A percentile compares a stretch with the other conserved stretches of the same genome.
phyloP scores from a whole-genome alignment of 1,139 yeast species.

The Geotrichum bryndzae region DNA sequence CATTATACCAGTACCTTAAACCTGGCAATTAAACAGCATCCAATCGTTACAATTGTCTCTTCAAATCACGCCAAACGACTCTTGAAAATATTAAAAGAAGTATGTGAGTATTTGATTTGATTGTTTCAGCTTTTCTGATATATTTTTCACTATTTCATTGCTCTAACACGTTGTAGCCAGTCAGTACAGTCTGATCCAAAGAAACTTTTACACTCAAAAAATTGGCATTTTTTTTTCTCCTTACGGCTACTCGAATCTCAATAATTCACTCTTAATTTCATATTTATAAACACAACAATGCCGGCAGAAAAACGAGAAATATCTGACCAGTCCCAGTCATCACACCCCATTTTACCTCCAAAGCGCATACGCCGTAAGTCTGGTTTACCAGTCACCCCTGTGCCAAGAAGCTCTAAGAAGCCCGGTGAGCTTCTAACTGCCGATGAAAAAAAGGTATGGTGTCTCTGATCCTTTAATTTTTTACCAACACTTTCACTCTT shows the following conservation, averaged over 20 bases:
- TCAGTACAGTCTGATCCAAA: no score
- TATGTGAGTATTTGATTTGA: no score
- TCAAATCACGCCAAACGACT: no score
- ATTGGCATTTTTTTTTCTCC: no score
- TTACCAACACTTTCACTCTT: neutral
- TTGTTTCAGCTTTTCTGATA: no score
- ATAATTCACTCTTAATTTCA: neutral
- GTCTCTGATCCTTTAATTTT: neutral
- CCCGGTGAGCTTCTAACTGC: conserved; percentile 29
- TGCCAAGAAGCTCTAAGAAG: conserved; percentile 22
- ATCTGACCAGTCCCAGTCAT: neutral
- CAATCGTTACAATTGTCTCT: no score
- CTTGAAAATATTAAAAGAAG: no score
- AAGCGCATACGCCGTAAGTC: conserved; percentile 20
- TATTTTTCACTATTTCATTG: no score
- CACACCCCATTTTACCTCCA: conserved; percentile 18
- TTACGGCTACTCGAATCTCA: neutral
- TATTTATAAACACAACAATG: neutral
- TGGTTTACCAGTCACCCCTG: conserved; percentile 20
- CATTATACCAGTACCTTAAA: no score
- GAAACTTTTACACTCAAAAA: no score
- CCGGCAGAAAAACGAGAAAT: neutral
- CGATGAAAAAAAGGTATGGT: conserved; percentile 28
- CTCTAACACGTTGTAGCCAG: no score
- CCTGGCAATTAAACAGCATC: no score